Conservation (phyloP, 345 rosid genomes). For the Eutrema japonicum region DNA sequence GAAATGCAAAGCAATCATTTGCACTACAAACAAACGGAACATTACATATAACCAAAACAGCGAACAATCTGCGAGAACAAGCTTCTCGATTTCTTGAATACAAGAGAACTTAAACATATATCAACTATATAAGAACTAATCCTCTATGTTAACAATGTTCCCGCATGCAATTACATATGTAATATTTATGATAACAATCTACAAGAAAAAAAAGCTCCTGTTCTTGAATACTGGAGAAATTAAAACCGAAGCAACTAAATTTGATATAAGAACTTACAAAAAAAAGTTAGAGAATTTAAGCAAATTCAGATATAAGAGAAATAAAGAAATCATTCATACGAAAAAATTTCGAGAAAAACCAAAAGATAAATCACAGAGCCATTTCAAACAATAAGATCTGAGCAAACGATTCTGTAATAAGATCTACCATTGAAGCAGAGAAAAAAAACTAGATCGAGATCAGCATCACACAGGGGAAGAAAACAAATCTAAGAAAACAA, state of each 20-base stretch:
- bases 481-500: no score
- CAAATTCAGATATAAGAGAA: neutral
- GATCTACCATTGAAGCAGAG: neutral
- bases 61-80: neutral
- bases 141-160: neutral
- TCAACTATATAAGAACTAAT: no score
- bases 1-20: no score
- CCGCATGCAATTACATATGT: no score
- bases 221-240: no score
- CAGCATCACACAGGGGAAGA: neutral
- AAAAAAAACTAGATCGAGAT: neutral
- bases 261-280: neutral
- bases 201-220: no score
- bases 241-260: neutral
- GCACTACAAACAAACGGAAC: no score
- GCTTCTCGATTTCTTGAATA: no score
- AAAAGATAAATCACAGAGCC: neutral
- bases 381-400: neutral
- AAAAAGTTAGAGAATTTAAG: neutral
- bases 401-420: no score
- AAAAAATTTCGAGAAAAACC: no score
- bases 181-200: no score
- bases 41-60: no score
- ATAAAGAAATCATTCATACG: neutral
- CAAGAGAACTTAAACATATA: neutral